These are phyloP conservation scores for Fusarium phyllophilum DNA, from an alignment of 2,329 filamentous ascomycete species.

Conservation along the genomic window DNA sequence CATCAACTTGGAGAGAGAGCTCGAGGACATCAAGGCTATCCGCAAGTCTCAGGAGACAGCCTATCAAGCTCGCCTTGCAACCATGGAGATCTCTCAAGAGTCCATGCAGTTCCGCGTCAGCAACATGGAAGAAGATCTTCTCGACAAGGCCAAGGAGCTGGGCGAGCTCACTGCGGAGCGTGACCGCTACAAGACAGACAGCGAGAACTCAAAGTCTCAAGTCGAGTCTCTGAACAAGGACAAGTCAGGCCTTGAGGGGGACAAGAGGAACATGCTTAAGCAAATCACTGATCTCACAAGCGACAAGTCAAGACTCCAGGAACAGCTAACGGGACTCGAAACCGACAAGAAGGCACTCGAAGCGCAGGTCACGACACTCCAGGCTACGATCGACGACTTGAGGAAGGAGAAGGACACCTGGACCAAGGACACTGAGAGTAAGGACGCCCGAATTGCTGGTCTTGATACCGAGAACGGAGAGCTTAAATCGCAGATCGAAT, in stretches of 20 bases:
- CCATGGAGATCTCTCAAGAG: constrained; percentile 44
- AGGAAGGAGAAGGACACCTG: constrained; percentile 37
- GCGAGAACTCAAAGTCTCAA: constrained; percentile 30
- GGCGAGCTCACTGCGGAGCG: constrained; percentile 40
- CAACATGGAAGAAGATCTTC: constrained; percentile 39
- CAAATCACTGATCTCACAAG: constrained; percentile 28
- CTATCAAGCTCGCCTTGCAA: constrained; percentile 40
- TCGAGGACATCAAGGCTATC: constrained; percentile 40
- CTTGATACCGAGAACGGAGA: constrained; percentile 37
- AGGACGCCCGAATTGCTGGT: constrained; percentile 37
- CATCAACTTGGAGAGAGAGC: constrained; percentile 42
- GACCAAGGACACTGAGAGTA: constrained; percentile 37
- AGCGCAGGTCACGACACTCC: constrained; percentile 29
- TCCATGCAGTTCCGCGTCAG: constrained; percentile 40
- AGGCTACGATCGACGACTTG: constrained; percentile 37
- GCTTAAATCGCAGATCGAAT: constrained; percentile 41
- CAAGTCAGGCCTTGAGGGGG: constrained; percentile 35
- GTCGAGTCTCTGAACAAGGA: constrained; percentile 37
- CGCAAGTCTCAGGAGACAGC: constrained; percentile 41
- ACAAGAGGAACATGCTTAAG: constrained; percentile 37
- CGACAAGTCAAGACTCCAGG: constrained; percentile 32
- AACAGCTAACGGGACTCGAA: constrained; percentile 34
- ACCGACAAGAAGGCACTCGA: constrained; percentile 39
- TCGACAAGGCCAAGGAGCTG: constrained; percentile 38
- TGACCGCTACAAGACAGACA: constrained; percentile 35